Percentiles rank a stretch among this genome's conserved stretches.
phyloP scores from a whole-genome alignment of 805 yeast genomes.

The Ogataea paradorogensis region DNA sequence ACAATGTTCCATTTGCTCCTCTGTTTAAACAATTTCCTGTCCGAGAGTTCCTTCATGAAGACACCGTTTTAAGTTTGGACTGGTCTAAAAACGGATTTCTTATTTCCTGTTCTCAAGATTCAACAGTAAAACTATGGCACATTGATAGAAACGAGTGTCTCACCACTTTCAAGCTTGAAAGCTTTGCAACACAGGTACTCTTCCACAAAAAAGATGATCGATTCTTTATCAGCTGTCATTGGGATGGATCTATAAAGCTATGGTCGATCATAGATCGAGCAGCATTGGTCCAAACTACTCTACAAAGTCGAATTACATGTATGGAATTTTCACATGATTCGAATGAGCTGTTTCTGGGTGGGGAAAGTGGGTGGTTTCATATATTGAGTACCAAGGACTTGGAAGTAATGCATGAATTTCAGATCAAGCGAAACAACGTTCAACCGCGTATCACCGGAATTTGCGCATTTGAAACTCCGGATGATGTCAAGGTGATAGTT shows the following conservation, averaged over 20 bases:
- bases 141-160: slow-evolving; percentile 62
- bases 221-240: slow-evolving; percentile 77
- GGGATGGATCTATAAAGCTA: slow-evolving; percentile 71
- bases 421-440: slow-evolving; percentile 40
- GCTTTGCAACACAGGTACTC: slow-evolving; percentile 74
- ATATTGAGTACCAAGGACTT: slow-evolving; percentile 65
- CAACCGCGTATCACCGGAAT: slow-evolving; percentile 77
- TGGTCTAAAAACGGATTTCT: slow-evolving; percentile 89
- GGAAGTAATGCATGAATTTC: slow-evolving; percentile 42
- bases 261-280: slow-evolving; percentile 81
- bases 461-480: slow-evolving; percentile 39
- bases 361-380: slow-evolving; percentile 68
- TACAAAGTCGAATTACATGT: slow-evolving; percentile 71
- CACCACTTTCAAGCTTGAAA: slow-evolving; percentile 66
- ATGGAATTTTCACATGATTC: slow-evolving; percentile 66
- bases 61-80: slow-evolving; percentile 69
- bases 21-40: slow-evolving; percentile 71
- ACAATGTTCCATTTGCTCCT: slow-evolving; percentile 55
- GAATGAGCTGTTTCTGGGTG: slow-evolving; percentile 65
- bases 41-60: slow-evolving; percentile 57
- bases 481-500: slow-evolving; percentile 41
- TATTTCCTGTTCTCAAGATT: slow-evolving; percentile 79
- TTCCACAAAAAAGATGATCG: slow-evolving; percentile 88
- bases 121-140: slow-evolving; percentile 83
- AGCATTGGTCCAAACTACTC: slow-evolving; percentile 57